Base-by-base conservation (phyloP, 1,139 yeast species). In the Kluyveromyces sp. region DNA sequence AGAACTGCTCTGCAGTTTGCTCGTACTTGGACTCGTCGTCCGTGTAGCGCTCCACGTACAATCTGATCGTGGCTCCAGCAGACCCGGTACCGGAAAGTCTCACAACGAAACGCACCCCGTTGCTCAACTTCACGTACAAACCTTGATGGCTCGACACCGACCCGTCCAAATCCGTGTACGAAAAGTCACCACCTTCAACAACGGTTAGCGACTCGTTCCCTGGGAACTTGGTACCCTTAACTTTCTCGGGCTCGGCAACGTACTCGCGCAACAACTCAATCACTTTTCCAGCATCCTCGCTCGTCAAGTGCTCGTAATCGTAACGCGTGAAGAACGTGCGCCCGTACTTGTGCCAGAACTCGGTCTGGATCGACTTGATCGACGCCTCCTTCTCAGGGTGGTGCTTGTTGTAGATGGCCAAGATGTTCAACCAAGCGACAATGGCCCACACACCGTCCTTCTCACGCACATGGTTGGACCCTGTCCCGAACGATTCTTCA, bases 391-490 rank as follows among this genome's bases (percentile, higher is more conserved):
- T 77, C 39, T 67, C 69, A 48, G 82, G 80, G 63, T 79, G 70
- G 57, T 74, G 67, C 59, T 82, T 82, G 47, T 63, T 56, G 64
- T 78, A 83, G 44, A 83, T 88, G 21, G 97, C 97, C 60, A 92
- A 76, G 49, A 92, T 86, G 62, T 94, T 94, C 63, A 94, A 78
- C 98, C 98, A 92, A 3, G 98, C 97, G 52, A 87, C 78, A 61
- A 92, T 79, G 31, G 98, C 98, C 98, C 98, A 92, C 50, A 92
- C 70, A 51, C 98, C 98, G 67, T 92, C 98, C 69, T 92, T 92
- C 68, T 92, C 98, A 65, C 98, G 84, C 53, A 94, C 85, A 64
- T 92, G 98, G 70, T 92, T 85, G 27, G 97, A 88, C 38, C 98
- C 98, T 29, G 98, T 92, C 62, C 98, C 98, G 60, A 92, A 92